phyloP scores from a whole-genome alignment of 2,329 filamentous ascomycete genomes.

The Venturia aucupariae region DNA sequence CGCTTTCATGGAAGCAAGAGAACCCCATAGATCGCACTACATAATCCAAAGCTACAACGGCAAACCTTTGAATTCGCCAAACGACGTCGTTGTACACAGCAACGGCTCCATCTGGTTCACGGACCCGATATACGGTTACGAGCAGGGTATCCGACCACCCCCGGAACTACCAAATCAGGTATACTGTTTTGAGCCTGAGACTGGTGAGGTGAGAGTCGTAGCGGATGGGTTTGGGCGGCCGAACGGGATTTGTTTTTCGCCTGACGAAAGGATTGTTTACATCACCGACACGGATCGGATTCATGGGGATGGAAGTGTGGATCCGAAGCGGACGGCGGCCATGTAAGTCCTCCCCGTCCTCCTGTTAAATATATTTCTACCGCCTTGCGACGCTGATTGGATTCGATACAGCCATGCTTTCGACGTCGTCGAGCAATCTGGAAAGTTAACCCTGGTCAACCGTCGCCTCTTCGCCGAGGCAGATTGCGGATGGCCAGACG shows the following conservation, averaged over 20 bases:
- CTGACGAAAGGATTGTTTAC: conserved; percentile 36
- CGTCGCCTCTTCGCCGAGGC: conserved; percentile 21
- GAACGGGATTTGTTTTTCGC: conserved; percentile 38
- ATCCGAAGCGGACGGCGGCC: neutral
- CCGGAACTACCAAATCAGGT: conserved; percentile 27
- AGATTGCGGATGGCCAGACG: conserved; percentile 20
- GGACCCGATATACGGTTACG: conserved; percentile 31
- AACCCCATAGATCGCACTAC: neutral
- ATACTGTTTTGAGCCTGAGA: conserved; percentile 36
- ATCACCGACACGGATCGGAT: conserved; percentile 32
- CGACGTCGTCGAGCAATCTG: conserved; percentile 17
- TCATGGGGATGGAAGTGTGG: neutral
- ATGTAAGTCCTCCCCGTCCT: neutral
- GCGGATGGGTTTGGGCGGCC: conserved; percentile 34
- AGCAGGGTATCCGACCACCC: conserved; percentile 24
- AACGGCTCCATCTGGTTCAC: conserved; percentile 42
- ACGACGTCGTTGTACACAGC: conserved; percentile 16
- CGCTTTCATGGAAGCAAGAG: conserved; percentile 17
- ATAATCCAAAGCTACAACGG: conserved; percentile 13
- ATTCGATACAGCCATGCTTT: conserved; percentile 20
- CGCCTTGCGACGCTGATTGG: too few species aligned
- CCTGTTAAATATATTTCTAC: too few species aligned
- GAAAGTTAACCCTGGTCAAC: conserved; percentile 18
- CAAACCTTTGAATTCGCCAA: conserved; percentile 15
- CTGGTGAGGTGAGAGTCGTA: conserved; percentile 32